Evolutionary conservation across 768 basidiomycete species (phyloP).

Genomic region (Serendipita indica): DNA sequence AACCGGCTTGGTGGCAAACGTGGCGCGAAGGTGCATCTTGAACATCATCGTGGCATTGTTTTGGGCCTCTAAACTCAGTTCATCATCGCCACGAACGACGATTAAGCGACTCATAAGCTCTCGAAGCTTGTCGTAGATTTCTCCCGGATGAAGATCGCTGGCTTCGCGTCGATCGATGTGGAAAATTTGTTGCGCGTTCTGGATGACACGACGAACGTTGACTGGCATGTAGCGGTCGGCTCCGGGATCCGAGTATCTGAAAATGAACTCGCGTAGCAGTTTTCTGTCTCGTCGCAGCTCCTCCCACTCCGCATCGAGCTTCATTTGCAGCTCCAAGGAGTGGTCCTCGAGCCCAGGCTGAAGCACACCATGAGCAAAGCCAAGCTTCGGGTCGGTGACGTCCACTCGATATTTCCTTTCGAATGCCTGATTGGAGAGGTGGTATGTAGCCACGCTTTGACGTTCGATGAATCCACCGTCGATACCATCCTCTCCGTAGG

Average conservation of each 20-base stretch:
- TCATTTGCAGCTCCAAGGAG: conserved; percentile 66
- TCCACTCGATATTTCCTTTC: conserved; percentile 92
- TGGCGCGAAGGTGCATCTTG: conserved; percentile 83
- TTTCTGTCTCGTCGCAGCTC: conserved; percentile 61
- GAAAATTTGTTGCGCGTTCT: conserved; percentile 93
- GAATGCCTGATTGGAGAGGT: conserved; percentile 66
- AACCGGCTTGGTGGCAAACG: conserved; percentile 74
- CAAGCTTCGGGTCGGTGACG: conserved; percentile 66
- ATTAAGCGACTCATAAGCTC: conserved; percentile 63
- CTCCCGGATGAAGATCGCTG: conserved; percentile 75
- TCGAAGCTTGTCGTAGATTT: conserved; percentile 68
- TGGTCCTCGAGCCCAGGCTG: conserved; percentile 81
- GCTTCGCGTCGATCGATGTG: conserved; percentile 90
- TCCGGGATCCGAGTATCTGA: conserved; percentile 56
- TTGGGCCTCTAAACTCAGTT: conserved; percentile 62
- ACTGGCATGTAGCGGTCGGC: conserved; percentile 81
- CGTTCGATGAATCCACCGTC: conserved; percentile 96
- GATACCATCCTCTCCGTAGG: conserved; percentile 98
- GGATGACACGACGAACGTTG: conserved; percentile 87
- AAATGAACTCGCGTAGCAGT: conserved; percentile 67
- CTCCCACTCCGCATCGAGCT: conserved; percentile 64
- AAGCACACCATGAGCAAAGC: conserved; percentile 64
- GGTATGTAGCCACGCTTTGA: conserved; percentile 83
- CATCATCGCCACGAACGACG: conserved; percentile 77
- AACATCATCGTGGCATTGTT: conserved; percentile 82